Evolutionary conservation across 208 protist genomes (phyloP), one percentile per base, ranked within the genome.

Genomic region (Strigomonas culicis): DNA sequence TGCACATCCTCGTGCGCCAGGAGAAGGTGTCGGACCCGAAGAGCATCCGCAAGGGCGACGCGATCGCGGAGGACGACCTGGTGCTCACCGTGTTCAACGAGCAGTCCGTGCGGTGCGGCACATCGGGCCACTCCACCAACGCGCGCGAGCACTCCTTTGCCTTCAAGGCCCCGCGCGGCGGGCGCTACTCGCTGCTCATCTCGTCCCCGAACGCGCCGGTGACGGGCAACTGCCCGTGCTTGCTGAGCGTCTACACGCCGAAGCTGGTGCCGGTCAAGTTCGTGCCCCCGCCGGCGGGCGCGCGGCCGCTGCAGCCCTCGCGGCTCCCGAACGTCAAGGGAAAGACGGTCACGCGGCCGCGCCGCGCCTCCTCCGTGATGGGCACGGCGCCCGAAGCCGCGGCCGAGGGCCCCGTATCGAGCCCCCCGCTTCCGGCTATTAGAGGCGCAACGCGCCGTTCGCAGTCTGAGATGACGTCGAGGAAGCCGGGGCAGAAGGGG

Each of bases 1-100:
- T 93, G 60, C 90, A 95, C 67, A 71, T 91, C 39, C 69, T 95
- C 34, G 59, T 95, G 44, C 82, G 70, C 13, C 90, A 95, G 66
- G 77, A 84, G 30, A 90, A 86, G 76, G 41, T 77, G n/a, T 74
- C 43, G 6, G 72, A 85, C 44, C 31, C 47, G 24, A 50, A 59
- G 6, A 53, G 69, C 0, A 50, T 59, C 0, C 36, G 66, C 31
- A 79, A 75, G 39, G 77, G 86, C 31, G 90, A 93, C 66, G 68
- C 74, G 28, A 60, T 86, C 19, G 90, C 82, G 10, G 82, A 90
- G 55, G 77, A 90, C 47, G 74, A 75, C 25, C 63, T 93, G 17
- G 56, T 77, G 24, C 82, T 95, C 59, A 60, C 68, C 44, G 84
- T 74, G 15, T 92, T 81, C 67, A 81, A 76, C 52, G 78, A 86